These are phyloP conservation scores for Leccinum subrobustum DNA, from an alignment of 1,284 basidiomycete species.

Conservation along the genomic window DNA sequence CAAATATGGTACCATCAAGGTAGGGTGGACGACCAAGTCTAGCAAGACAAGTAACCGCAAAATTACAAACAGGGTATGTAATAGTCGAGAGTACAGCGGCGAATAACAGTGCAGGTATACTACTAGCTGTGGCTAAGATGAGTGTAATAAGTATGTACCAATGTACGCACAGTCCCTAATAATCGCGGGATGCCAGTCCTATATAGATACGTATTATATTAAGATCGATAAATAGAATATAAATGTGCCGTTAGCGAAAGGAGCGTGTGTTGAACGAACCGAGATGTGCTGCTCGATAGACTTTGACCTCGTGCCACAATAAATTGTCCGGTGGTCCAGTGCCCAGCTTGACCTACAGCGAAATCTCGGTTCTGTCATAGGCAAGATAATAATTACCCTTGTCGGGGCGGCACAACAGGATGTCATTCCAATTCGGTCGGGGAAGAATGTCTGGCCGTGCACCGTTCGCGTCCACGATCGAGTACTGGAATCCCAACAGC, in stretches of 20 bases:
- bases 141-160: slow-evolving; percentile 5
- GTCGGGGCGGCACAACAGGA: slow-evolving; percentile 60
- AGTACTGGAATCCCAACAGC: slow-evolving; percentile 57
- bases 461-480: slow-evolving; percentile 51
- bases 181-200: slow-evolving; percentile 11
- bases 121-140: slow-evolving; percentile 10
- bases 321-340: slow-evolving; percentile 22
- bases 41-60: neutral
- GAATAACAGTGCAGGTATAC: slow-evolving; percentile 13
- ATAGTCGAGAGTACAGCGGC: slow-evolving; percentile 13
- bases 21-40: neutral
- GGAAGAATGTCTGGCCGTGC: slow-evolving; percentile 45
- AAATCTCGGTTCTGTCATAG: slow-evolving; percentile 37
- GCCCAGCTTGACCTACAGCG: slow-evolving; percentile 28
- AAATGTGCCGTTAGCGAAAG: slow-evolving; percentile 10
- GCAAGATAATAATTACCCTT: slow-evolving; percentile 51
- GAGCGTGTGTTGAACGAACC: slow-evolving; percentile 17
- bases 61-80: slow-evolving; percentile 8
- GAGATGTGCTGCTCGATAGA: slow-evolving; percentile 7
- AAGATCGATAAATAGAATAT: slow-evolving; percentile 26
- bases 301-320: slow-evolving; percentile 13
- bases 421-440: slow-evolving; percentile 74
- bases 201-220: slow-evolving; percentile 5
- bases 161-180: slow-evolving; percentile 18
- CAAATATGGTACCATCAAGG: slow-evolving; percentile 13